phyloP scores from a whole-genome alignment of 176 grass and related monocot genomes.

The Eremochloa ophiuroides region DNA sequence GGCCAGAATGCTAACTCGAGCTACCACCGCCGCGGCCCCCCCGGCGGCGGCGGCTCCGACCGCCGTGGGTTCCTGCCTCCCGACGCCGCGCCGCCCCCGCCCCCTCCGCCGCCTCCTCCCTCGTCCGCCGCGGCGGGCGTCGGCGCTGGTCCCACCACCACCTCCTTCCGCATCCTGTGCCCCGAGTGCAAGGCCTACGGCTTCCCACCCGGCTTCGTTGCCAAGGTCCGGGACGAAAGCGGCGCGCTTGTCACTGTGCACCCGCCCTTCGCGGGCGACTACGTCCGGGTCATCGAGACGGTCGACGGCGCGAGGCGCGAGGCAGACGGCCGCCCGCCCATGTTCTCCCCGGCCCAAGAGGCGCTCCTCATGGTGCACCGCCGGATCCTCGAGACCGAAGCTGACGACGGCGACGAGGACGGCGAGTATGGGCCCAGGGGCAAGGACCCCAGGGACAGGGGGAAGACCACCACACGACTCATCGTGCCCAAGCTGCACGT shows the following conservation, averaged over 20 bases:
- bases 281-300: slow-evolving; percentile 75
- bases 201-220: slow-evolving; percentile 45
- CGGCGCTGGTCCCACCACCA: slow-evolving; percentile 41
- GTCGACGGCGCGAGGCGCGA: slow-evolving; percentile 51
- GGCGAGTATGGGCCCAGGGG: slow-evolving; percentile 50
- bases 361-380: slow-evolving; percentile 80
- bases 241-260: slow-evolving; percentile 79
- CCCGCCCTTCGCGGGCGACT: slow-evolving; percentile 51
- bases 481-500: slow-evolving; percentile 80
- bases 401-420: slow-evolving; percentile 54
- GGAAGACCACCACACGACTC: slow-evolving; percentile 67
- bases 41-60: slow-evolving; percentile 33
- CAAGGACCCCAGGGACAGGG: slow-evolving; percentile 58
- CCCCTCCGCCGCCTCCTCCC: slow-evolving; percentile 9
- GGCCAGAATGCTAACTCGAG: slow-evolving; percentile 40
- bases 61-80: slow-evolving; percentile 42
- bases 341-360: slow-evolving; percentile 87
- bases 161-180: slow-evolving; percentile 91
- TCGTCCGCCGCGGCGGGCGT: neutral
- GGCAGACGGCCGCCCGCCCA: slow-evolving; percentile 66
- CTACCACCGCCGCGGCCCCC: slow-evolving; percentile 39
- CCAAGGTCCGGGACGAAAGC: slow-evolving; percentile 61
- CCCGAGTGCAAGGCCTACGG: slow-evolving; percentile 70
- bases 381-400: slow-evolving; percentile 71
- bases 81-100: slow-evolving; percentile 35